Base-by-base conservation (phyloP, 805 yeast species). In the Saccharomycopsis oosterbeekiorum region DNA sequence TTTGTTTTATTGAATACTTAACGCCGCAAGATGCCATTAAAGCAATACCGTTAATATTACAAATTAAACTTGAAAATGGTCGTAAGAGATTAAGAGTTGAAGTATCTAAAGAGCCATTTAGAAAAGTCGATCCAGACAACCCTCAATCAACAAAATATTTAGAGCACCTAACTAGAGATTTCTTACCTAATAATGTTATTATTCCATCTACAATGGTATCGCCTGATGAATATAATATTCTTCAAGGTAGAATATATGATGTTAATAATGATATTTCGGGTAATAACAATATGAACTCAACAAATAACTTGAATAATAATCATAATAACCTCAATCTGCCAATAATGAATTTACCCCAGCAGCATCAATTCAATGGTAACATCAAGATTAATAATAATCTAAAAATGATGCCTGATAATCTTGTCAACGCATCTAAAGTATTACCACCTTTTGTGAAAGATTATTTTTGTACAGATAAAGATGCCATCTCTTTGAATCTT, bases 1-100 rank as follows among this genome's bases (percentile, higher is more conserved):
- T 79, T 67, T 81, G 86, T 62, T 85, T 85, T 67, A 80, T 85
- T 40, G 89, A 85, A 70, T 85, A 82, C 67, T 66, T 70, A 1
- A 71, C 75, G 21, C 80, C 85, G 1, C 74, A 73, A 54, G 83
- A 83, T 57, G 88, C 89, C 1, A 73, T 73, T 34, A 70, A 71
- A 56, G 89, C 86, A 1, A 47, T 47, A 21, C 53, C 53, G 29
- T 14, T 21, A 24, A 47, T 47, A 24, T 47, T 47, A 47, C 53
- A 47, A 26, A 47, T 47, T 2, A 47, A 47, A 21, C 65, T 80
- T 39, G 68, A 70, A 1, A 47, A 47, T 47, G 53, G 53, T 47
- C 53, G 53, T 47, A 81, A 80, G 67, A 80, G 74, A 65, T 71
- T 84, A 42, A 72, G 86, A 64, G 78, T 82, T 36, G 88, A 84